Evolutionary conservation across 768 basidiomycete species (phyloP), one percentile per base, ranked within the genome.

Genomic region (Naganishia onofrii): DNA sequence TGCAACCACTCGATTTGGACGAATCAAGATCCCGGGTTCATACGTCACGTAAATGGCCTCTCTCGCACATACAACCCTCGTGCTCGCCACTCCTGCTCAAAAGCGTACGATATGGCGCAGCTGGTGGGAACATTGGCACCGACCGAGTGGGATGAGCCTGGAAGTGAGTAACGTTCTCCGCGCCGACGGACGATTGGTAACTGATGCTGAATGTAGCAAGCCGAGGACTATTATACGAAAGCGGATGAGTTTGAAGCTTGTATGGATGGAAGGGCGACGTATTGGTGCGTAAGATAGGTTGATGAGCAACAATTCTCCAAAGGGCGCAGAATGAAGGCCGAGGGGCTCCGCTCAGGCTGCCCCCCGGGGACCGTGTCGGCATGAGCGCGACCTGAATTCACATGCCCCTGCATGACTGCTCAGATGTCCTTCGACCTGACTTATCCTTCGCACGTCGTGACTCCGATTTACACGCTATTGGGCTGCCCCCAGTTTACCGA

Each of bases 1-100:
- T 28, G 8, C n/a, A n/a, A n/a, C n/a, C n/a, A n/a, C n/a, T n/a
- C n/a, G n/a, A n/a, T n/a, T n/a, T n/a, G n/a, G n/a, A n/a, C n/a
- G n/a, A n/a, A n/a, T n/a, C n/a, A n/a, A 23, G 29, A 2, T 17
- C 3, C 15, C 10, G 15, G 15, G 4, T n/a, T 28, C 8, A n/a
- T n/a, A 12, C 29, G 7, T 12, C 26, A 17, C 57, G n/a, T 5
- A 63, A 38, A 63, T 63, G 60, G 8, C 23, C 60, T 2, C 38
- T 17, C 60, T 44, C 60, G 38, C 36, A 21, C 36, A 63, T 17
- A 63, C 60, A 17, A 63, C 60, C 38, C 38, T 63, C 60, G 42
- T 63, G 42, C 34, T 63, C 36, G 60, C 60, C 38, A 63, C 38
- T 44, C 36, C 38, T 19, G 60, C 60, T 1, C 60, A 63, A 34